Evolutionary conservation across 2,329 filamentous ascomycete genomes (phyloP).

Genomic region (Ceratocystis lukuohia): DNA sequence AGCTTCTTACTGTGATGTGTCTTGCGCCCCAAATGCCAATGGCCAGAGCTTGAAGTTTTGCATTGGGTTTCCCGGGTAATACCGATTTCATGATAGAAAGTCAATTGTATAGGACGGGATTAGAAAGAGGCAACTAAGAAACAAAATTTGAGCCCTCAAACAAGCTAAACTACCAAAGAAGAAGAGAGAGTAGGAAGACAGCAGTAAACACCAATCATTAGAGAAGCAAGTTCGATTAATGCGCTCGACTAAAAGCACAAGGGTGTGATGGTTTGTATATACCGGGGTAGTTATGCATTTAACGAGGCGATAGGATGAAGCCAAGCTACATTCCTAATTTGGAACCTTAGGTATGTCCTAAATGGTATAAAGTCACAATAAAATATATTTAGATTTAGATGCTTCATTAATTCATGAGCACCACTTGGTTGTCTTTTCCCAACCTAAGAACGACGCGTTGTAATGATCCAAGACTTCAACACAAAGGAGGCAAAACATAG

Average conservation of each 20-base stretch:
- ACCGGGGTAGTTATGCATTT: not conserved
- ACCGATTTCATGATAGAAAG: conserved; percentile 55
- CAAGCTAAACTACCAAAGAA: not conserved
- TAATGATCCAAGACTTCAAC: not conserved
- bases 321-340: not conserved
- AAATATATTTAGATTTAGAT: not conserved
- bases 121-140: not conserved
- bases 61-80: conserved; percentile 64
- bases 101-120: not conserved
- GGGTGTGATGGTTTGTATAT: not conserved
- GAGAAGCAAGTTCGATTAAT: not conserved
- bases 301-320: not conserved
- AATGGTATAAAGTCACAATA: not conserved
- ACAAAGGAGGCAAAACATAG: not conserved
- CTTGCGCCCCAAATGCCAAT: conserved; percentile 59
- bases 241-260: not conserved
- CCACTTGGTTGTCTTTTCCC: not conserved
- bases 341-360: not conserved
- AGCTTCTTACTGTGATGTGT: conserved; percentile 52
- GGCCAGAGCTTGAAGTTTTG: conserved; percentile 63
- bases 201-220: not conserved
- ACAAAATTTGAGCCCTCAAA: not conserved
- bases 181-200: not conserved
- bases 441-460: not conserved
- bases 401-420: not conserved